Conservation (phyloP, 1,139 yeast genomes). For the Meyerozyma smithsonii region DNA sequence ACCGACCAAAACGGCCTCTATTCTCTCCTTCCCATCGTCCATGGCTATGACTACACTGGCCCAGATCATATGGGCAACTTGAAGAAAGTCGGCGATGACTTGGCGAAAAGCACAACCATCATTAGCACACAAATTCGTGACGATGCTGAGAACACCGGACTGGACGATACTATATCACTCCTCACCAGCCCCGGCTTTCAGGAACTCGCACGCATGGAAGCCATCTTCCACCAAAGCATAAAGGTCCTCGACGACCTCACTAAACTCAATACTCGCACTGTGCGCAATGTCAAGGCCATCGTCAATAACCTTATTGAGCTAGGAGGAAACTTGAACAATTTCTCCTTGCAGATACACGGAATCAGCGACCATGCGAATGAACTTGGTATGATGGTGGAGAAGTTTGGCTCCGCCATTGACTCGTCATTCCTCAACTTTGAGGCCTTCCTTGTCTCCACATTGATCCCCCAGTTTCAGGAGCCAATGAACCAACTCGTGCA, state of each 20-base stretch:
- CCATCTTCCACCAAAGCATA: conserved; percentile 30
- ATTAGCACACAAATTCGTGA: conserved; percentile 14
- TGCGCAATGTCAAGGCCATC: conserved; percentile 26
- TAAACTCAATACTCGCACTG: conserved; percentile 29
- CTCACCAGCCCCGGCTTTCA: not conserved
- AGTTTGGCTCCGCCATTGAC: conserved; percentile 45
- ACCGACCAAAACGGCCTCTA: conserved; percentile 44
- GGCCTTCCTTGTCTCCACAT: conserved; percentile 28
- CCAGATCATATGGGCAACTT: conserved; percentile 31
- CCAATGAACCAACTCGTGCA: conserved; percentile 40
- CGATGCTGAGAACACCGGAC: conserved; percentile 24
- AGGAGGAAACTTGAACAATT: conserved; percentile 46
- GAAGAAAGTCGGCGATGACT: conserved; percentile 33
- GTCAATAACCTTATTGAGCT: conserved; percentile 34
- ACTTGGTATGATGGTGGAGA: conserved; percentile 35
- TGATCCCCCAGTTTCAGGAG: conserved; percentile 45
- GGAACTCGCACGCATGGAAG: conserved; percentile 1
- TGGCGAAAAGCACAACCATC: conserved; percentile 20
- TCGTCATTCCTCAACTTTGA: conserved; percentile 38
- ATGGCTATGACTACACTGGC: conserved; percentile 24
- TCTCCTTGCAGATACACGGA: conserved; percentile 40
- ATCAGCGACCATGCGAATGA: conserved; percentile 17
- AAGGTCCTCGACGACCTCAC: conserved; percentile 30
- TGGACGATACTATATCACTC: conserved; percentile 14
- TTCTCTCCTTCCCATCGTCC: conserved; percentile 35